phyloP scores from a whole-genome alignment of 176 grass and related monocot genomes.

The Aegilops tauschii region DNA sequence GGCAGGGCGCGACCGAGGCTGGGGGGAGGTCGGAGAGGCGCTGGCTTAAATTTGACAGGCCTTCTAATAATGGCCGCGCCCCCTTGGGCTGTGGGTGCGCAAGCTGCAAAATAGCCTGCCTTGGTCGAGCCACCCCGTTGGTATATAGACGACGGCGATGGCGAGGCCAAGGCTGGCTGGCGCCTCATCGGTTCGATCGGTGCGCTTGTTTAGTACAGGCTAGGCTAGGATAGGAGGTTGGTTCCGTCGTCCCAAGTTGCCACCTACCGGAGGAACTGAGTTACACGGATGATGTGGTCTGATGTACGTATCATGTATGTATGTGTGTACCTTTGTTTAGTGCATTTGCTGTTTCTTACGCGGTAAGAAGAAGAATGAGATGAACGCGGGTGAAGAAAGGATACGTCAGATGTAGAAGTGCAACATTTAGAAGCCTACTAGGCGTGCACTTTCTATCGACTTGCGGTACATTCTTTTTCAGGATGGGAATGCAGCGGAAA shows the following conservation, averaged over 20 bases:
- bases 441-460: too few species aligned
- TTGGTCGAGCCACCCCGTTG: neutral
- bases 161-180: neutral
- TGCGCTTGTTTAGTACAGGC: neutral
- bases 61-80: slow-evolving; percentile 31
- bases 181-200: neutral
- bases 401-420: too few species aligned
- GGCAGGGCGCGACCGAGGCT: slow-evolving; percentile 5
- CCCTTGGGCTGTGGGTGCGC: neutral
- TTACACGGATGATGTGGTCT: too few species aligned
- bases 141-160: slow-evolving; percentile 10
- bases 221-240: neutral
- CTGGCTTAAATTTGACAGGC: slow-evolving; percentile 35
- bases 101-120: slow-evolving; percentile 28
- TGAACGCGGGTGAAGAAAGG: too few species aligned
- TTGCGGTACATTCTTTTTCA: too few species aligned
- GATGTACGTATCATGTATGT: too few species aligned
- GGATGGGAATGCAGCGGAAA: too few species aligned
- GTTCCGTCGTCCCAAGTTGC: neutral
- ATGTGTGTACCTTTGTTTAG: too few species aligned
- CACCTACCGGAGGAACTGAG: too few species aligned
- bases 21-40: neutral
- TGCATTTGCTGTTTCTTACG: too few species aligned
- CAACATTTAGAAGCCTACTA: too few species aligned
- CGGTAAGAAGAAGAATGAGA: too few species aligned